Evolutionary conservation across 2,329 filamentous ascomycete genomes (phyloP).

Genomic region (Phyllosticta paracitricarpa): DNA sequence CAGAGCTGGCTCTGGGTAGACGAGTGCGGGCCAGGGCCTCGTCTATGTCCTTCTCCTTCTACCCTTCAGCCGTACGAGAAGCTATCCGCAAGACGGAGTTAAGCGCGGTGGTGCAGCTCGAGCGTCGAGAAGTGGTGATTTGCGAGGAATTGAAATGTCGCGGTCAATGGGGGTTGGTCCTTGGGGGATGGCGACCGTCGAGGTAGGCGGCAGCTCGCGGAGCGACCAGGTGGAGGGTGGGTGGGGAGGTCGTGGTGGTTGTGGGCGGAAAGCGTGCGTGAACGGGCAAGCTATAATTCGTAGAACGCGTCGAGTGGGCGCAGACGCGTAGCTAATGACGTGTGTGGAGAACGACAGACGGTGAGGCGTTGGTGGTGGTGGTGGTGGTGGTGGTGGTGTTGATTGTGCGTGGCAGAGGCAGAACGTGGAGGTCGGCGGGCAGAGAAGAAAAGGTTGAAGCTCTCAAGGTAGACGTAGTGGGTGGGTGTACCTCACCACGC

Average conservation of each 20-base stretch:
- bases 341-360: not conserved
- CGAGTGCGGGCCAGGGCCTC: not conserved
- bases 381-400: conserved; percentile 19
- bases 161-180: not conserved
- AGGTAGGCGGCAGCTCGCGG: conserved; percentile 7
- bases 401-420: conserved; percentile 13
- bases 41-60: not conserved
- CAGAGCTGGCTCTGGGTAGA: not conserved
- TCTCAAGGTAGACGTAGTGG: not conserved
- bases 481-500: not conserved
- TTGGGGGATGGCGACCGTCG: conserved; percentile 3
- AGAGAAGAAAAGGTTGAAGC: conserved; percentile 15
- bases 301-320: conserved; percentile 6
- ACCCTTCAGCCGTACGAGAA: conserved; percentile 9
- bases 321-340: conserved; percentile 4
- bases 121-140: not conserved
- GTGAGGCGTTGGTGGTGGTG: conserved; percentile 16
- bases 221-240: conserved; percentile 3
- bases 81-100: conserved; percentile 7
- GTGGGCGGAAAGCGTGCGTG: conserved; percentile 6
- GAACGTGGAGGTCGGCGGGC: conserved; percentile 12
- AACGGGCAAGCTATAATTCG: conserved; percentile 7
- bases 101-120: conserved; percentile 3
- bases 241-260: not conserved
- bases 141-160: not conserved